Base-by-base conservation (phyloP, 441 rosid genomes). In the Hura crepitans region DNA sequence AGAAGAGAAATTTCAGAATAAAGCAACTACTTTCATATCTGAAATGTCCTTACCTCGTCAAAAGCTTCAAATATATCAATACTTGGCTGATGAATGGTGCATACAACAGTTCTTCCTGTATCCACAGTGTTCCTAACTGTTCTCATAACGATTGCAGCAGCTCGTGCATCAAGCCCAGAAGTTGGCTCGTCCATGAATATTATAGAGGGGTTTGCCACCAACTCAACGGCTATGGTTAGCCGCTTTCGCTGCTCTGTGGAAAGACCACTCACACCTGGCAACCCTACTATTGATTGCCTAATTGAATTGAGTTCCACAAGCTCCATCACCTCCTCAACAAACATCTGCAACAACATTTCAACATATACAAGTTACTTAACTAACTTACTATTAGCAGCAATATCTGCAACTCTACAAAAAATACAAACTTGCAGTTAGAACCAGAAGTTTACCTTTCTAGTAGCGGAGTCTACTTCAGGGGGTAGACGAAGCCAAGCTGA, bases 401-500 rank as follows among this genome's bases (percentile, higher is more conserved):
- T 1, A 37, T 37, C 8, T 37, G 8, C 42, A n/a, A n/a, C n/a
- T n/a, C n/a, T 42, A 2, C 46, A 10, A 42, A 10, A 42, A 42
- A 42, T 12, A 10, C 4, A 42, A 12, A 42, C 46, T 42, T 42
- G 46, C 14, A 42, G 12, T 57, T 30, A 30, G 8, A 11, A 57
- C 30, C 61, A 1, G 62, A 30, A n/a, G 18, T 15, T 6, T 65
- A 79, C 88, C 83, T 68, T 72, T 73, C 86, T 76, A 30, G 86
- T 85, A 49, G 72, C 56, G 3, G 72, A 43, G 15, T 80, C 61
- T 8, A 82, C 78, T 49, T 82, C 80, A 33, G 67, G 10, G 18
- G 84, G 71, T 8, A 80, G 62, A 60, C 85, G 82, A 39, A 84
- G 80, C 87, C 84, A 84, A 23, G 85, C 87, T 11, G 87, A 84